phyloP scores from a whole-genome alignment of 345 rosid species.

The Acer negundo region DNA sequence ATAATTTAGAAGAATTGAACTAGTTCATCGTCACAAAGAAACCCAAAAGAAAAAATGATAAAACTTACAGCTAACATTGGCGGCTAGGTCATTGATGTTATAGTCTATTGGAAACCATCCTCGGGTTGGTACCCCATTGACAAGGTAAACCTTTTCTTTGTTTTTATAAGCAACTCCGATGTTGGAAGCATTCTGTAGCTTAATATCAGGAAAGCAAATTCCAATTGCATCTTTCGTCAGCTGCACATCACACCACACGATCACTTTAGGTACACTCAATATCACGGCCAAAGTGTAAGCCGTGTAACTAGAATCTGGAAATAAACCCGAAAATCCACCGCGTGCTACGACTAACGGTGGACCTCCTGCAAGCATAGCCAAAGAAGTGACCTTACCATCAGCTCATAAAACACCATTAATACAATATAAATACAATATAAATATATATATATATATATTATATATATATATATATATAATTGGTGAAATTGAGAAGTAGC shows the following conservation, averaged over 20 bases:
- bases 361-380: slow-evolving; percentile 51
- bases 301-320: slow-evolving; percentile 61
- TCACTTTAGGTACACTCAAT: slow-evolving; percentile 37
- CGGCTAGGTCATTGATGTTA: slow-evolving; percentile 40
- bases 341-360: slow-evolving; percentile 70
- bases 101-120: slow-evolving; percentile 85
- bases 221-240: slow-evolving; percentile 77
- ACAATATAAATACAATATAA: too few relatives aligned
- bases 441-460: too few relatives aligned
- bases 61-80: slow-evolving; percentile 29
- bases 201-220: slow-evolving; percentile 70
- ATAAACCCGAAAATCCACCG: slow-evolving; percentile 90
- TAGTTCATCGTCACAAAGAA: neutral
- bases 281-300: slow-evolving; percentile 50
- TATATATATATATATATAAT: too few relatives aligned
- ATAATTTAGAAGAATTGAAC: neutral
- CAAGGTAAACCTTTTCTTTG: slow-evolving; percentile 33
- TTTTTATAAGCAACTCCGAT: neutral
- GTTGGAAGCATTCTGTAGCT: slow-evolving; percentile 52
- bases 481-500: too few relatives aligned
- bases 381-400: slow-evolving; percentile 15
- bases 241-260: slow-evolving; percentile 90
- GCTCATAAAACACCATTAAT: neutral
- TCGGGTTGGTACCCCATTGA: slow-evolving; percentile 52
- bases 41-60: neutral